These are phyloP conservation scores for Huntiella abstrusa DNA, from an alignment of 2,329 filamentous ascomycete species.

Conservation along the genomic window DNA sequence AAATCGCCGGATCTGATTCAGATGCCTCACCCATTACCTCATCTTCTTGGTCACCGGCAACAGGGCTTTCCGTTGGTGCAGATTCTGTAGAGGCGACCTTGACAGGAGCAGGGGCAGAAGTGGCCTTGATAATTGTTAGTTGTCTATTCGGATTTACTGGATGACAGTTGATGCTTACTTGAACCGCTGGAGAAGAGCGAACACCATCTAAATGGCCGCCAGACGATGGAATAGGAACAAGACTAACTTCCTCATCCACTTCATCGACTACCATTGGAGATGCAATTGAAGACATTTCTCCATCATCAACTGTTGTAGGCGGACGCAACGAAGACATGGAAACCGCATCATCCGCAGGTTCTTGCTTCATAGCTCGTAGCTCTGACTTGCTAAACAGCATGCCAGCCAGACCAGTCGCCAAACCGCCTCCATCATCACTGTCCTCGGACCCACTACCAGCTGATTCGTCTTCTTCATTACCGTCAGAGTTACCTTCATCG, in stretches of 20 bases:
- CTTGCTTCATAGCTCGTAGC: slow-evolving; percentile 30
- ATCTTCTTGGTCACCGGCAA: no score
- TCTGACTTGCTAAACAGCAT: slow-evolving; percentile 42
- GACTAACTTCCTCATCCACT: slow-evolving; percentile 11
- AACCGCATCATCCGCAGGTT: slow-evolving; percentile 13
- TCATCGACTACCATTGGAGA: slow-evolving; percentile 12
- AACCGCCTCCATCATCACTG: slow-evolving; percentile 18
- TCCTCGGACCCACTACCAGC: slow-evolving; percentile 23
- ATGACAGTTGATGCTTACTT: no score
- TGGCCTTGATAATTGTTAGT: no score
- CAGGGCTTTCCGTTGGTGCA: no score
- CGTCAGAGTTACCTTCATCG: slow-evolving; percentile 26
- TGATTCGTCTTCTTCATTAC: slow-evolving; percentile 27
- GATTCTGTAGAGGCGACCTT: no score
- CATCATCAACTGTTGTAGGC: neutral
- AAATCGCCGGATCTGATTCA: no score
- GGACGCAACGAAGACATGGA: neutral
- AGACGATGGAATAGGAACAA: slow-evolving; percentile 9
- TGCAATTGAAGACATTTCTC: neutral
- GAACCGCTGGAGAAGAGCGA: no score
- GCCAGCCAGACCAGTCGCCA: slow-evolving; percentile 30
- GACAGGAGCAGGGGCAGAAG: no score
- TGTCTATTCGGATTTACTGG: no score
- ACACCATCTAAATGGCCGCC: no score
- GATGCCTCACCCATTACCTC: no score